Percentiles rank a stretch among this genome's conserved stretches.
Conservation (phyloP, 495 filamentous ascomycete species). For the Hyaloscypha variabilis region DNA sequence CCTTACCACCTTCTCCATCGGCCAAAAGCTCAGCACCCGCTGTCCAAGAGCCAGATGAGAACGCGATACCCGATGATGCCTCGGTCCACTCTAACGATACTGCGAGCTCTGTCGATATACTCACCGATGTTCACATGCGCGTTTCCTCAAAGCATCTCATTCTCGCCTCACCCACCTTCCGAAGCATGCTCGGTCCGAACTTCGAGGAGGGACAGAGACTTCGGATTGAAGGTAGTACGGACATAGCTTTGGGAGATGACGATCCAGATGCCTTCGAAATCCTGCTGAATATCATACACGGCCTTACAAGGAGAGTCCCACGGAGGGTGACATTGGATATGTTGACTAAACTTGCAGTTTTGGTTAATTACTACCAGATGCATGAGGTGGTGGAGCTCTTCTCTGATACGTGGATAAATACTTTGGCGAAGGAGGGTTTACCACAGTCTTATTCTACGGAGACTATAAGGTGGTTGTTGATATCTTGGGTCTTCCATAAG, state of each 20-base stretch:
- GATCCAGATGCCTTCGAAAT: slow-evolving; percentile 18
- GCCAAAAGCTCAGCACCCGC: neutral
- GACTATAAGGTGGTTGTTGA: slow-evolving; percentile 41
- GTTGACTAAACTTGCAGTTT: slow-evolving; percentile 49
- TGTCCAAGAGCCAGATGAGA: neutral
- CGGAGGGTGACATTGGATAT: slow-evolving; percentile 42
- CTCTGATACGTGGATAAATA: slow-evolving; percentile 46
- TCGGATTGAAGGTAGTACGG: slow-evolving; percentile 12
- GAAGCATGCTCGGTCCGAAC: slow-evolving; percentile 20
- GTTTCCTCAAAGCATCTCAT: slow-evolving; percentile 56
- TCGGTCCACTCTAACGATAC: neutral
- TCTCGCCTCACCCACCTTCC: slow-evolving; percentile 50
- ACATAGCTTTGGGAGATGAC: slow-evolving; percentile 22
- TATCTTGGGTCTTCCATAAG: slow-evolving; percentile 39
- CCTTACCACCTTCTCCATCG: neutral
- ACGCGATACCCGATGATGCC: neutral
- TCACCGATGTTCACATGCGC: slow-evolving; percentile 12
- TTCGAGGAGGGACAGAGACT: slow-evolving; percentile 27
- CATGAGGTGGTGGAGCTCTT: slow-evolving; percentile 44
- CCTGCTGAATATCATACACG: slow-evolving; percentile 48
- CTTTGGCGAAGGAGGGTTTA: slow-evolving; percentile 25
- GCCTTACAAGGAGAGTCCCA: slow-evolving; percentile 45
- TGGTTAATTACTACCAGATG: slow-evolving; percentile 55
- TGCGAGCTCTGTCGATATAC: neutral
- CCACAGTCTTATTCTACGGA: slow-evolving; percentile 30